Evolutionary conservation across 106 monocot species (phyloP).

Genomic region (Dendrobium nobile): DNA sequence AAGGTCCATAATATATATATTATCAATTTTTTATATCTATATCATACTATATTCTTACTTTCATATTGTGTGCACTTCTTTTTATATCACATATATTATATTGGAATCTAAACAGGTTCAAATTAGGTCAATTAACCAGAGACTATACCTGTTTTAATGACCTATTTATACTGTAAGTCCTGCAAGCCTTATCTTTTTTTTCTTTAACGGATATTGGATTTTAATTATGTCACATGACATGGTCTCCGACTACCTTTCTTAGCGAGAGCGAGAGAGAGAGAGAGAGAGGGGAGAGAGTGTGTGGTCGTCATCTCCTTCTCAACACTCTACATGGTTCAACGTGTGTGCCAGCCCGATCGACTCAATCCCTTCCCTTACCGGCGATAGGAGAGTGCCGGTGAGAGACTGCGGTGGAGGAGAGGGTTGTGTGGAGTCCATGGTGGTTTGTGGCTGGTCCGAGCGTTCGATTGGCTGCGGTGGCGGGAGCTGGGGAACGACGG

Average conservation of each 20-base stretch:
- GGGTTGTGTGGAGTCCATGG: conserved; percentile 18
- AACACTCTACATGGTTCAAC: neutral
- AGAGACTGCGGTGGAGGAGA: neutral
- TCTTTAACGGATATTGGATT: neutral
- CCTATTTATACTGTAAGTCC: too few species aligned
- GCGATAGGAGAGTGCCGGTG: neutral
- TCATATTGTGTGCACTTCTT: too few species aligned
- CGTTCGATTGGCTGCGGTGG: neutral
- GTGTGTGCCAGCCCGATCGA: neutral
- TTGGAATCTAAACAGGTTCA: too few species aligned
- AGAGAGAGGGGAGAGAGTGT: neutral
- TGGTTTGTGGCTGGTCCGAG: conserved; percentile 14
- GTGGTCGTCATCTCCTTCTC: neutral
- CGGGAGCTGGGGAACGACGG: conserved; percentile 5
- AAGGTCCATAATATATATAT: too few species aligned
- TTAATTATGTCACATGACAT: neutral
- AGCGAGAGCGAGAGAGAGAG: neutral
- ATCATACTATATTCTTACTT: too few species aligned
- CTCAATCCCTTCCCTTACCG: neutral
- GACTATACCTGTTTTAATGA: too few species aligned
- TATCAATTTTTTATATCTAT: too few species aligned
- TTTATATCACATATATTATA: too few species aligned
- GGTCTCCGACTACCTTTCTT: neutral
- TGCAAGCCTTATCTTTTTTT: neutral
- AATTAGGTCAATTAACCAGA: too few species aligned